These are phyloP conservation scores for Macrophomina tecta DNA, from an alignment of 2,329 filamentous ascomycete genomes.

Conservation along the genomic window DNA sequence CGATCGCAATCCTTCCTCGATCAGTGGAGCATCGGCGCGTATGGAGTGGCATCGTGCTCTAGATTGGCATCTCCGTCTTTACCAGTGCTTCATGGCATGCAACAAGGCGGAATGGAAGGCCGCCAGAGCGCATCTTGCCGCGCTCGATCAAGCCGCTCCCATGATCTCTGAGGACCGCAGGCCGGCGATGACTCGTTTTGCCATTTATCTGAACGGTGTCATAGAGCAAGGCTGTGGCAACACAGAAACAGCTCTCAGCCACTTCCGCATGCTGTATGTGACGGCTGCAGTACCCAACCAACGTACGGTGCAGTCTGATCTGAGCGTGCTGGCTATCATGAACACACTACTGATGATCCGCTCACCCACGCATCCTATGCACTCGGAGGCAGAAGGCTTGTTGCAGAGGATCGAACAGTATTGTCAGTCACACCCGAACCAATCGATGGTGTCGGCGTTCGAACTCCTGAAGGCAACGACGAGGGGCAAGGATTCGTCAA, in stretches of 20 bases:
- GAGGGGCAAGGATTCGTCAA: constrained; percentile 49
- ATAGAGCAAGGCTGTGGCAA: constrained; percentile 80
- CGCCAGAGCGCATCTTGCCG: constrained; percentile 64
- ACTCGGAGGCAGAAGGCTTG: constrained; percentile 60
- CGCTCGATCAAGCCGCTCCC: constrained; percentile 50
- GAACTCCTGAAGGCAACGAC: constrained; percentile 69
- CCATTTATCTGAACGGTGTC: constrained; percentile 75
- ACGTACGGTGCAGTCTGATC: constrained; percentile 43
- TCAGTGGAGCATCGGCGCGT: constrained; percentile 42
- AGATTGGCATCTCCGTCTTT: constrained; percentile 72
- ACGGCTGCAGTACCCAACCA: constrained; percentile 44
- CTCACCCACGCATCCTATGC: constrained; percentile 42
- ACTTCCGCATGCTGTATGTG: constrained; percentile 70
- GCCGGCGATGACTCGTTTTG: constrained; percentile 58
- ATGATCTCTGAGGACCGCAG: constrained; percentile 50
- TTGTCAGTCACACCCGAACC: constrained; percentile 72
- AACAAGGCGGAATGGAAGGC: constrained; percentile 73
- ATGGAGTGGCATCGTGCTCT: constrained; percentile 70
- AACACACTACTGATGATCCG: constrained; percentile 57
- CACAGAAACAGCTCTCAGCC: constrained; percentile 68
- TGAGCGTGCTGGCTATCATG: constrained; percentile 55
- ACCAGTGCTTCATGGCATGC: constrained; percentile 72
- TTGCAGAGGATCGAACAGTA: constrained; percentile 70
- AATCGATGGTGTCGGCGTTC: constrained; percentile 78
- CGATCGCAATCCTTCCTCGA: constrained; percentile 33